Conservation (phyloP, 306 rosid genomes). For the Gleditsia sinensis region DNA sequence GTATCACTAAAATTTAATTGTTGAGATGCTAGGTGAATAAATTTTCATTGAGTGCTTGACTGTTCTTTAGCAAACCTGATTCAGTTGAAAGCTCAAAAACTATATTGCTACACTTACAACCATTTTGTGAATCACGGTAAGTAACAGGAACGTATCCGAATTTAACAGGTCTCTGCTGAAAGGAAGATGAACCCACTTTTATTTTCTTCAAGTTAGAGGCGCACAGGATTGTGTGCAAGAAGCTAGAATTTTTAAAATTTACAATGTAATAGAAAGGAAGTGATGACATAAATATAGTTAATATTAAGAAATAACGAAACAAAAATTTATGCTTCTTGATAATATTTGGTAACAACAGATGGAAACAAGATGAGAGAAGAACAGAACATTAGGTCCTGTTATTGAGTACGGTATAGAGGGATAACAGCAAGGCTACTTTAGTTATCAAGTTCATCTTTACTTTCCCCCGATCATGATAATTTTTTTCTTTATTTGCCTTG, state of each 20-base stretch:
- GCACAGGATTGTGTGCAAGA: not conserved
- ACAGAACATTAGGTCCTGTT: not conserved
- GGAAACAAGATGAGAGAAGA: constrained; percentile 5
- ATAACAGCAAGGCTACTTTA: not conserved
- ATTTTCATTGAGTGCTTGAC: not conserved
- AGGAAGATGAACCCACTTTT: constrained; percentile 1
- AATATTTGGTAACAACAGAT: not conserved
- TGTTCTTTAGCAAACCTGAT: not conserved
- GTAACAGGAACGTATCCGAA: not conserved
- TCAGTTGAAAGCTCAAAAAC: constrained; percentile 22
- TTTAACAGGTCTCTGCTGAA: constrained; percentile 6
- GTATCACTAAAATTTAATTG: not conserved
- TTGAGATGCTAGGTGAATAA: not conserved
- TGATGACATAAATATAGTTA: not conserved
- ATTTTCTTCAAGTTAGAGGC: not conserved
- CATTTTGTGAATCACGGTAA: not conserved
- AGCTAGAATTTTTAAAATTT: not conserved
- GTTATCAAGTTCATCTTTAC: not conserved
- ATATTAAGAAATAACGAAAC: not conserved
- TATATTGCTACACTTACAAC: not conserved
- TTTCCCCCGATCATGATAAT: not conserved
- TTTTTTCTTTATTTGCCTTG: not conserved
- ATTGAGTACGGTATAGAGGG: not conserved
- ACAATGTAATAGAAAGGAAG: not conserved
- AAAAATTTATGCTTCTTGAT: not conserved